Conservation (phyloP, 768 basidiomycete species). For the Lactarius evosmus region DNA sequence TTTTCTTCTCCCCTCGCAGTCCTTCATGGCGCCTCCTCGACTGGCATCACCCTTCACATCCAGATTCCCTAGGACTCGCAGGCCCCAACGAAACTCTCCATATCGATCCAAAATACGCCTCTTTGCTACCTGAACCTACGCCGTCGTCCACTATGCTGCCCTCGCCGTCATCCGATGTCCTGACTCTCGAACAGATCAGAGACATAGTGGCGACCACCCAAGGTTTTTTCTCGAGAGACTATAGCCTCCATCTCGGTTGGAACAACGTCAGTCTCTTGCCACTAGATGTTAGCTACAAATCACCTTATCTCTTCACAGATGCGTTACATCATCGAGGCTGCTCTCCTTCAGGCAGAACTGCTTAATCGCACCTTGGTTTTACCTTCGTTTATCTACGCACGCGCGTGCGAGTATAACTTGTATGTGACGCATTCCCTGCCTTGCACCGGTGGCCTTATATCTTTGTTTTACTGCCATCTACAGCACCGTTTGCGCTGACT, state of each 20-base stretch:
- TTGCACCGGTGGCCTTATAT: not conserved
- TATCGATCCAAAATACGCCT: not conserved
- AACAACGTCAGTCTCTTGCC: conserved; percentile 41
- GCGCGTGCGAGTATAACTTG: conserved; percentile 43
- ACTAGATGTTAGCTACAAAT: conserved; percentile 3
- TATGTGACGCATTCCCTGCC: conserved; percentile 27
- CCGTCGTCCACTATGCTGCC: not conserved
- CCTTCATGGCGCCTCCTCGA: not conserved
- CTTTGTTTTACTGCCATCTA: not conserved
- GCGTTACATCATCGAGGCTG: conserved; percentile 48
- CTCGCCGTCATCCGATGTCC: conserved; percentile 12
- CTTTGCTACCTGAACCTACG: not conserved
- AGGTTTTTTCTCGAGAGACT: conserved; percentile 46
- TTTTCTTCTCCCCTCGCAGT: not conserved
- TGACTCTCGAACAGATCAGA: conserved; percentile 36
- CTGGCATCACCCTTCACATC: not conserved
- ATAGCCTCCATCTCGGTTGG: conserved; percentile 44
- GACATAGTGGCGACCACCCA: conserved; percentile 38
- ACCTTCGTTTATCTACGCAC: conserved; percentile 46
- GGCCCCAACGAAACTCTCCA: not conserved
- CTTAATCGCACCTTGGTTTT: conserved; percentile 44
- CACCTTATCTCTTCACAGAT: conserved; percentile 32
- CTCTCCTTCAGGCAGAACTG: conserved; percentile 42
- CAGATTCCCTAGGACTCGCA: not conserved
- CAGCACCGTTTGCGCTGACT: conserved; percentile 40